Conservation (phyloP, 208 protist species). For the Trypanosoma caninum region DNA sequence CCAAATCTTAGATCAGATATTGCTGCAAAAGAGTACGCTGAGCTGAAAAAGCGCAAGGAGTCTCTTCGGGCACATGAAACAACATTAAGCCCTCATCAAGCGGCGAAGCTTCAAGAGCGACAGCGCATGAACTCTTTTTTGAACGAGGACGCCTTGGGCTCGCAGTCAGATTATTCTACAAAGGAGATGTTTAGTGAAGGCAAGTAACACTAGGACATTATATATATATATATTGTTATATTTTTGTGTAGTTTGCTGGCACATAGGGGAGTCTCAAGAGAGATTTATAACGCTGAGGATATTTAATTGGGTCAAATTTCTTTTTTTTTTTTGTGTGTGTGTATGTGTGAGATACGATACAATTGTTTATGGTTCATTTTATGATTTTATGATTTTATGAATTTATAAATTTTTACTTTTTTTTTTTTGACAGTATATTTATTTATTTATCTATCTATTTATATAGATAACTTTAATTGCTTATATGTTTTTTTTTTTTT, state of each 20-base stretch:
- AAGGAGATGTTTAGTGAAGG: constrained; percentile 55
- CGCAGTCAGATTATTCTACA: constrained; percentile 40
- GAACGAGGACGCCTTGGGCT: constrained; percentile 38
- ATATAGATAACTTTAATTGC: not conserved
- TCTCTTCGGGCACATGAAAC: constrained; percentile 40
- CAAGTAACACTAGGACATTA: not conserved
- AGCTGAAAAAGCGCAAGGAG: constrained; percentile 51
- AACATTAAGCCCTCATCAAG: constrained; percentile 54
- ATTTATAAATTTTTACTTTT: constrained; percentile 6
- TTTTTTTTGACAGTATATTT: constrained; percentile 11
- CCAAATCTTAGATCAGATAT: constrained; percentile 62
- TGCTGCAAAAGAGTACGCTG: constrained; percentile 64
- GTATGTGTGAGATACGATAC: too few relatives aligned
- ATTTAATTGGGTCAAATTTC: not conserved
- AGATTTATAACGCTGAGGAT: too few relatives aligned
- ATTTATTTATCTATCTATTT: constrained; percentile 14
- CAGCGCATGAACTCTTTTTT: constrained; percentile 18
- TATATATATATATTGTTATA: too few relatives aligned
- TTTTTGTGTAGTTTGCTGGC: too few relatives aligned
- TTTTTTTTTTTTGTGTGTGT: constrained; percentile 18
- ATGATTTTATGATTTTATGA: not conserved
- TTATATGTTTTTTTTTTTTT: constrained; percentile 6
- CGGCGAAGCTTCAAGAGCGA: constrained; percentile 45
- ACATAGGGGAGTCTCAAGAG: not conserved
- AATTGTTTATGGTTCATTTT: not conserved